These are phyloP conservation scores for Protomyces lactucae-debilis DNA, from an alignment of 1,139 yeast species.

Conservation along the genomic window DNA sequence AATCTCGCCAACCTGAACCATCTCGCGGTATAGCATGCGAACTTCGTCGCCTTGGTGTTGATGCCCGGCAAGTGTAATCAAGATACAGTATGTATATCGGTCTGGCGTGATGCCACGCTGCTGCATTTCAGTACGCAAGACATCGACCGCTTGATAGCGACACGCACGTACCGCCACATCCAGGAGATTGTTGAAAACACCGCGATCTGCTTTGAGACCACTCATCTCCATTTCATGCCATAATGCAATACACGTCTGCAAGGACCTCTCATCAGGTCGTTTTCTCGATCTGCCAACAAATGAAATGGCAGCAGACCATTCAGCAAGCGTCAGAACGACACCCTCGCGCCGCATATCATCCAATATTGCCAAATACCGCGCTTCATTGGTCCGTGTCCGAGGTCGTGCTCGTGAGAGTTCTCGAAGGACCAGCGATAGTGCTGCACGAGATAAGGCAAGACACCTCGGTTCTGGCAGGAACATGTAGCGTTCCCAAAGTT, in stretches of 20 bases:
- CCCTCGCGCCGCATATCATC: constrained; percentile 13
- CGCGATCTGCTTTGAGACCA: constrained; percentile 8
- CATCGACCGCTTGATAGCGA: constrained; percentile 10
- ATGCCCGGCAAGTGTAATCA: constrained; percentile 1
- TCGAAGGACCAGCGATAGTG: constrained; percentile 1
- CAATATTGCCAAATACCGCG: background rate
- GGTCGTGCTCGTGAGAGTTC: constrained; percentile 12
- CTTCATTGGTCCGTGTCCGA: constrained; percentile 1
- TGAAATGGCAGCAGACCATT: constrained; percentile 15
- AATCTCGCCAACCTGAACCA: constrained; percentile 17
- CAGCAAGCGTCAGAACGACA: background rate
- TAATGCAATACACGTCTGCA: background rate
- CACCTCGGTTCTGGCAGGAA: constrained; percentile 15
- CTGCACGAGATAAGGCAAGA: constrained; percentile 1
- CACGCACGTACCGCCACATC: constrained; percentile 19
- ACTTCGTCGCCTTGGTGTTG: constrained; percentile 7
- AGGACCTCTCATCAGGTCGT: background rate
- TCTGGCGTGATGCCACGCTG: constrained; percentile 7
- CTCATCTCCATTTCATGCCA: constrained; percentile 25
- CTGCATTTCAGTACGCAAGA: constrained; percentile 10
- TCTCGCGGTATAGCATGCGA: background rate
- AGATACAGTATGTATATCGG: constrained; percentile 18
- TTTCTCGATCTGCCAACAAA: constrained; percentile 11
- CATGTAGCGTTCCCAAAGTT: constrained; percentile 2
- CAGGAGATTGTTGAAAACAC: constrained; percentile 21